These are phyloP conservation scores for Arabis hirsuta DNA, from an alignment of 345 rosid genomes.

Conservation along the genomic window DNA sequence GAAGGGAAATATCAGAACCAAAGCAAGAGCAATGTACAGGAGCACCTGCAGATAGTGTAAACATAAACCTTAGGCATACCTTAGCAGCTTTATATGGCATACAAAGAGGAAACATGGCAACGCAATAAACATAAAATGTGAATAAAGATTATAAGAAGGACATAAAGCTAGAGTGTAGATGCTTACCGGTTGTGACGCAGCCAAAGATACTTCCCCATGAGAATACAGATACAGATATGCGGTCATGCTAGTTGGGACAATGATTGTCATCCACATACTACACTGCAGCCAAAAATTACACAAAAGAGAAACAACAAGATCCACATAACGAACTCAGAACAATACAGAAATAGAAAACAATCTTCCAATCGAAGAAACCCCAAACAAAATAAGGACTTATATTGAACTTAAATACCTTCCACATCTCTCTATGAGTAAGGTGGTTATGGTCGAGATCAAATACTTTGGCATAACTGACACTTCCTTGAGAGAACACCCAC, in stretches of 20 bases:
- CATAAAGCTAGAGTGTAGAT: constrained; percentile 30
- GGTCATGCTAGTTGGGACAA: constrained; percentile 97
- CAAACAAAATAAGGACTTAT: neutral
- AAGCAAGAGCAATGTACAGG: constrained; percentile 70
- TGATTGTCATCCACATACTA: constrained; percentile 93
- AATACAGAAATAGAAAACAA: neutral
- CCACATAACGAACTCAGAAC: constrained; percentile 21
- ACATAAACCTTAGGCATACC: constrained; percentile 22
- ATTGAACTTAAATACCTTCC: constrained; percentile 68
- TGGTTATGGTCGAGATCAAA: constrained; percentile 92
- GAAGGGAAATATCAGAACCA: constrained; percentile 87
- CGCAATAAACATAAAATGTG: neutral
- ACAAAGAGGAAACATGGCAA: constrained; percentile 14
- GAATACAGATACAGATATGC: constrained; percentile 93
- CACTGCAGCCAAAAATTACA: constrained; percentile 61
- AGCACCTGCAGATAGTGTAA: constrained; percentile 67
- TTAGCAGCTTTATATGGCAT: neutral
- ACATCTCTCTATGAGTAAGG: constrained; percentile 87
- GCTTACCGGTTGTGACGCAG: constrained; percentile 99
- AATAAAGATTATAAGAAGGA: neutral
- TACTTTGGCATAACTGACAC: constrained; percentile 78
- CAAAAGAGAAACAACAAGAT: constrained; percentile 34
- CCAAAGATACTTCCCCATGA: constrained; percentile 95
- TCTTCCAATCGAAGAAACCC: neutral
- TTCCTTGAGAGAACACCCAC: constrained; percentile 88